phyloP scores from a whole-genome alignment of 1,284 basidiomycete genomes.

The Ceratobasidium sp. region DNA sequence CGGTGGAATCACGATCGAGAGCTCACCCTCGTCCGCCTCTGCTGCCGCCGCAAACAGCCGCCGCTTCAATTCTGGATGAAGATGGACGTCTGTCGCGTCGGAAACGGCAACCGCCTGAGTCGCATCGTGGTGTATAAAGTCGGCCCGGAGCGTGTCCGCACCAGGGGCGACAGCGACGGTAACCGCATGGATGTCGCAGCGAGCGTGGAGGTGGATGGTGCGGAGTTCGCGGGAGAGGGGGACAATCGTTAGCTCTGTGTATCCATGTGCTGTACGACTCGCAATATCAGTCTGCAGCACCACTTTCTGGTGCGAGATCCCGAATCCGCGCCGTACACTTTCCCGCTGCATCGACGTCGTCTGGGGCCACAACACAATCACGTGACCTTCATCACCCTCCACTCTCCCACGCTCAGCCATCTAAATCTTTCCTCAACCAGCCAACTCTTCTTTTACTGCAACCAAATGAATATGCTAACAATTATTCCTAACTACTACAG shows the following conservation, averaged over 20 bases:
- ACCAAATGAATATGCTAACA: too few relatives aligned
- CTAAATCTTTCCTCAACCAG: too few relatives aligned
- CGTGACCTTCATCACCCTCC: too few relatives aligned
- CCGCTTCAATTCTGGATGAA: conserved; percentile 94
- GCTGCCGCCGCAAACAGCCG: conserved; percentile 90
- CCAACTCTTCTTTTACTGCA: too few relatives aligned
- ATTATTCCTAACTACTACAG: background rate
- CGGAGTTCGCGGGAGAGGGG: conserved; percentile 81
- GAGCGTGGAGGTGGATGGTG: conserved; percentile 87
- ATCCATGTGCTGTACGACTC: conserved; percentile 64
- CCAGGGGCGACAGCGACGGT: conserved; percentile 70
- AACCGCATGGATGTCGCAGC: conserved; percentile 77
- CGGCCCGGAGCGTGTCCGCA: conserved; percentile 65
- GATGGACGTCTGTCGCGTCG: conserved; percentile 85
- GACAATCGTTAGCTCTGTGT: conserved; percentile 90
- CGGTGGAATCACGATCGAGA: conserved; percentile 89
- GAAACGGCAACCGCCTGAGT: conserved; percentile 76
- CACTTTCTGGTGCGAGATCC: conserved; percentile 84
- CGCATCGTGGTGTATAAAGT: conserved; percentile 83
- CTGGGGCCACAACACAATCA: background rate
- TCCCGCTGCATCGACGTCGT: conserved; percentile 44
- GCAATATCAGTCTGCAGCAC: conserved; percentile 82
- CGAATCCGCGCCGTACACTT: conserved; percentile 49
- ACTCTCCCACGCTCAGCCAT: conserved; percentile 52
- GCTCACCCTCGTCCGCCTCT: conserved; percentile 93